Conservation (phyloP, 805 yeast genomes). For the Phaffomyces antillensis region DNA sequence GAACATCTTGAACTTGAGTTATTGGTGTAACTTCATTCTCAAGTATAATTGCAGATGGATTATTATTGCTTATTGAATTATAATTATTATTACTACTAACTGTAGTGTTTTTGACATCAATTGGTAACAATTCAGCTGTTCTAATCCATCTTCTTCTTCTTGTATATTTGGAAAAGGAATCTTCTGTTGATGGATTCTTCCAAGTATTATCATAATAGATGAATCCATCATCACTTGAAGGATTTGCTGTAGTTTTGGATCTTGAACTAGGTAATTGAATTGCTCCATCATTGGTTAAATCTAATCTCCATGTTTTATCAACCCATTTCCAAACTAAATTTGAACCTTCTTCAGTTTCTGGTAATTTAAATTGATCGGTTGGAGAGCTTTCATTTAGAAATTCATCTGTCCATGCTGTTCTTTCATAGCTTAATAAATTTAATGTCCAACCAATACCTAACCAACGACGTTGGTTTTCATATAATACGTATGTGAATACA, state of each 20-base stretch:
- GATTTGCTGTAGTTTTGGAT: slow-evolving; percentile 51
- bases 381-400: slow-evolving; percentile 79
- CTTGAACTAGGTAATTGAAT: slow-evolving; percentile 61
- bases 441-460: slow-evolving; percentile 97
- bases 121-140: slow-evolving; percentile 74
- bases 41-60: slow-evolving; percentile 4
- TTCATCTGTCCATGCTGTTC: slow-evolving; percentile 97
- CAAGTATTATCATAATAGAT: slow-evolving; percentile 89
- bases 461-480: slow-evolving; percentile 96
- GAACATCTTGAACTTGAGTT: slow-evolving; percentile 17
- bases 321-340: slow-evolving; percentile 93
- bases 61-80: background rate
- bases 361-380: slow-evolving; percentile 72
- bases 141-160: slow-evolving; percentile 95
- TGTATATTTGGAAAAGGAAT: slow-evolving; percentile 83
- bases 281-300: slow-evolving; percentile 82
- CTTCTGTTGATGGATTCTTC: slow-evolving; percentile 86
- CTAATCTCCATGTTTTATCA: slow-evolving; percentile 87
- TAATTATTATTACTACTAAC: slow-evolving; percentile 5
- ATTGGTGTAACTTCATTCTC: slow-evolving; percentile 11
- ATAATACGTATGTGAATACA: slow-evolving; percentile 83
- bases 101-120: slow-evolving; percentile 8
- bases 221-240: slow-evolving; percentile 76
- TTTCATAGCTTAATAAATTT: slow-evolving; percentile 81
- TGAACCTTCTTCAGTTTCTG: slow-evolving; percentile 59